A percentile compares a stretch with the other conserved stretches of the same genome.
Conservation (phyloP, 352 stramenopile genomes). For the Pythium pyrilobum region DNA sequence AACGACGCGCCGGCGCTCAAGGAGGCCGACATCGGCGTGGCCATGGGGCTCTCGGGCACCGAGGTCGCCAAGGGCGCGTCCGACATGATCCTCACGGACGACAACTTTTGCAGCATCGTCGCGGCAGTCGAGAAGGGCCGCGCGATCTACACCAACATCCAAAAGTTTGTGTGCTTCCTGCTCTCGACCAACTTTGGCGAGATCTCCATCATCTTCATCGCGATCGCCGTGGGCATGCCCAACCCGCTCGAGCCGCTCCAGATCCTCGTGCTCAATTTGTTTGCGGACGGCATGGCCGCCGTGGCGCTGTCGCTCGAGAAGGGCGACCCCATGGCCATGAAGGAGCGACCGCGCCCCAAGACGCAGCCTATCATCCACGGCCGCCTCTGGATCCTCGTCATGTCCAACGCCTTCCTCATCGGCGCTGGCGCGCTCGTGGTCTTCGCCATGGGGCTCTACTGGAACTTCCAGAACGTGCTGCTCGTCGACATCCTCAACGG, state of each 20-base stretch:
- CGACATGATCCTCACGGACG: slow-evolving; percentile 95
- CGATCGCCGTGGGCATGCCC: slow-evolving; percentile 31
- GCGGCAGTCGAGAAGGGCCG: slow-evolving; percentile 90
- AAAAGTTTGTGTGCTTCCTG: slow-evolving; percentile 94
- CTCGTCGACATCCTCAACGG: slow-evolving; percentile 24
- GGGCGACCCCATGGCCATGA: slow-evolving; percentile 24
- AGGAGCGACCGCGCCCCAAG: slow-evolving; percentile 19
- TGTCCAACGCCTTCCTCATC: slow-evolving; percentile 28
- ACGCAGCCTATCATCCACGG: slow-evolving; percentile 31
- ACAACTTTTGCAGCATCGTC: slow-evolving; percentile 95
- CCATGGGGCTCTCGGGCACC: slow-evolving; percentile 93
- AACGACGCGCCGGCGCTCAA: slow-evolving; percentile 95
- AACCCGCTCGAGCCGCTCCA: slow-evolving; percentile 90
- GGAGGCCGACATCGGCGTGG: slow-evolving; percentile 86
- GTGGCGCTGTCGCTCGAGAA: slow-evolving; percentile 31
- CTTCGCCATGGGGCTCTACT: slow-evolving; percentile 27
- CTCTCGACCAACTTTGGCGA: slow-evolving; percentile 92
- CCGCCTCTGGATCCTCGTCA: slow-evolving; percentile 26
- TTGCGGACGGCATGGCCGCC: slow-evolving; percentile 83
- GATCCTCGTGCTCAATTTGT: slow-evolving; percentile 95
- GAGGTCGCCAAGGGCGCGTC: slow-evolving; percentile 94
- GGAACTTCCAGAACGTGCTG: slow-evolving; percentile 29
- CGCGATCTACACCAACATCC: slow-evolving; percentile 93
- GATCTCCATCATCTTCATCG: slow-evolving; percentile 60
- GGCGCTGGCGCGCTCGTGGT: slow-evolving; percentile 22